Base-by-base conservation (phyloP, 2,329 filamentous ascomycete species). In the Diaporthe vexans region DNA sequence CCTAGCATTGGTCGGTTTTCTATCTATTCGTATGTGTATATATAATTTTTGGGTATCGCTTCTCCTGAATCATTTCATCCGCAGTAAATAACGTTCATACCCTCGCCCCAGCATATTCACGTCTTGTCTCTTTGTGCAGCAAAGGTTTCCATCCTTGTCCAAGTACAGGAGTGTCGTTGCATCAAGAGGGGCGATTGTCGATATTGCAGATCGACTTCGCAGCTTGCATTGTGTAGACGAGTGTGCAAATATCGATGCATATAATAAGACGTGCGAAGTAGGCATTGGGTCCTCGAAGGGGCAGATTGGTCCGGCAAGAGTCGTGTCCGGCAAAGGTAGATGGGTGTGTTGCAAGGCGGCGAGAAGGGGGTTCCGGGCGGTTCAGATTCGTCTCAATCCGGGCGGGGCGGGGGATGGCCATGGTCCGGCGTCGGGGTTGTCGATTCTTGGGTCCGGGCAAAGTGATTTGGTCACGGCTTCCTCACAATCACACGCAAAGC, bases 401-500 rank as follows among this genome's bases (percentile, higher is more conserved):
- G 70, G 57, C 70, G 17, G 54, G 29, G 57, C 70, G n/a, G 54
- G 29, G 57, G 24, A 19, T 21, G 59, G 37, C n/a, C 48, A 26
- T 61, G n/a, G 43, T 19, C 15, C 52, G 46, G 57, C 48, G 46
- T 54, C 11, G 37, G 43, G 17, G 26, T 51, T 9, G 57, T 63
- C 57, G 70, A 63, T 72, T 63, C 29, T 51, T 17, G 61, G 58
- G 35, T 56, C 57, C 70, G 70, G 70, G 70, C 70, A 61, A 54
- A 63, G 46, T 72, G 70, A 72, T 72, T 61, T 35, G 33, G 58
- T 72, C 69, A 72, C 69, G 69, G 57, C 69, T 54, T 72, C 52
- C 70, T 52, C 58, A 61, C 70, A 72, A 40, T 72, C 70, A 72
- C 57, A 72, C 59, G 70, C 70, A 52, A 72, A 72, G 70, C 70